A percentile compares a stretch with the other conserved stretches of the same genome.
phyloP scores from a whole-genome alignment of 371 early-diverging fungal genomes.

The Apophysomyces sp. region DNA sequence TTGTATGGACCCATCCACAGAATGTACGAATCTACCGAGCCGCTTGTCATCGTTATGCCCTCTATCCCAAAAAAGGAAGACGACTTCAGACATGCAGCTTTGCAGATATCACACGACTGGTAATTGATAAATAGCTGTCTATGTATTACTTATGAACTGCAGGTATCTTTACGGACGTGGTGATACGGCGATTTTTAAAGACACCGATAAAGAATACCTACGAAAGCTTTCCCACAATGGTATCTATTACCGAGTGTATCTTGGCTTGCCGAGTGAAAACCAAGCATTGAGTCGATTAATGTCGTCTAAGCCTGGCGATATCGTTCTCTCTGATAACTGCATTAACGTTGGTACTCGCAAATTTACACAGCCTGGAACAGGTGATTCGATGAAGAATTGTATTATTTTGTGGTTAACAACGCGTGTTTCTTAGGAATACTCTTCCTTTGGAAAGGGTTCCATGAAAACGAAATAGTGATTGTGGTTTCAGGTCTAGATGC shows the following conservation, averaged over 20 bases:
- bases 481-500: constrained; percentile 44
- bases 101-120: constrained; percentile 62
- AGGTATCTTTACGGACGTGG: constrained; percentile 57
- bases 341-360: constrained; percentile 33
- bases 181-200: constrained; percentile 50
- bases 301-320: constrained; percentile 7
- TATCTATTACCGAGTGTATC: constrained; percentile 8
- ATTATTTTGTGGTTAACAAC: not conserved
- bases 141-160: not conserved
- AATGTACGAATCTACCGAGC: constrained; percentile 40
- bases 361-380: constrained; percentile 50
- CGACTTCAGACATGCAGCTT: constrained; percentile 44
- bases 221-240: not conserved
- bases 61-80: constrained; percentile 5
- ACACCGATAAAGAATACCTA: constrained; percentile 20
- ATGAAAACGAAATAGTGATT: constrained; percentile 24
- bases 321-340: constrained; percentile 13
- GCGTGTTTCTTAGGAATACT: constrained; percentile 24
- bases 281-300: not conserved
- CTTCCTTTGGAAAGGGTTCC: constrained; percentile 36
- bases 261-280: constrained; percentile 16
- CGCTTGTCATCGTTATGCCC: constrained; percentile 52
- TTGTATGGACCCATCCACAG: constrained; percentile 65
- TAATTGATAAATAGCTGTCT: not conserved
- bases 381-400: constrained; percentile 13